Conservation (phyloP, 129 eudicot species). For the Lonicera japonica region DNA sequence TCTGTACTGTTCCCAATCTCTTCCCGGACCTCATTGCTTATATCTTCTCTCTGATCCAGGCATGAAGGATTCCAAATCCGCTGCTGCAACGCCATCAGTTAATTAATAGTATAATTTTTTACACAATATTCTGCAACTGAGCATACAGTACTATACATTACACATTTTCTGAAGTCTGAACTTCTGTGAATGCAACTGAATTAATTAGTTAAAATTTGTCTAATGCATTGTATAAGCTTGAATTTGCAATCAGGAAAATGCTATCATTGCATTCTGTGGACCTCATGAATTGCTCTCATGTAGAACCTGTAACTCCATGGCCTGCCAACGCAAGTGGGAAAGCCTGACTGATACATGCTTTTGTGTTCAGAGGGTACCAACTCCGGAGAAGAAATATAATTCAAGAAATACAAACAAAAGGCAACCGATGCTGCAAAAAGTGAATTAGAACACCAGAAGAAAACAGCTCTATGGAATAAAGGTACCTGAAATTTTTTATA, state of each 20-base stretch:
- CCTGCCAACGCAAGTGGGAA: no score
- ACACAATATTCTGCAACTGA: neutral
- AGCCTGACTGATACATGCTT: no score
- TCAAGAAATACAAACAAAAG: neutral
- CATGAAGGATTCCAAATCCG: constrained; percentile 68
- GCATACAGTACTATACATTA: no score
- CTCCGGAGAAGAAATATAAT: neutral
- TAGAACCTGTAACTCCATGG: no score
- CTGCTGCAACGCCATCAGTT: constrained; percentile 40
- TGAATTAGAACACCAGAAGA: neutral
- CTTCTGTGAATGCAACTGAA: no score
- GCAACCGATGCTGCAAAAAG: neutral
- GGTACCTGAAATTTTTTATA: constrained; percentile 70
- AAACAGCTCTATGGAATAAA: neutral
- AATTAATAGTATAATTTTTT: no score
- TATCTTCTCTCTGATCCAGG: constrained; percentile 34
- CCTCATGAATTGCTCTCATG: no score
- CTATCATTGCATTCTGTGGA: no score
- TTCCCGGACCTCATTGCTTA: constrained; percentile 20
- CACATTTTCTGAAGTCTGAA: no score
- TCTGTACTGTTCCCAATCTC: constrained; percentile 25
- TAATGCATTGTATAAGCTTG: no score
- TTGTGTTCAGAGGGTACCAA: neutral
- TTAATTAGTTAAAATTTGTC: no score
- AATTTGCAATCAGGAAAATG: no score